Evolutionary conservation across 495 filamentous ascomycete species (phyloP).

Genomic region (Aspergillus leporis): DNA sequence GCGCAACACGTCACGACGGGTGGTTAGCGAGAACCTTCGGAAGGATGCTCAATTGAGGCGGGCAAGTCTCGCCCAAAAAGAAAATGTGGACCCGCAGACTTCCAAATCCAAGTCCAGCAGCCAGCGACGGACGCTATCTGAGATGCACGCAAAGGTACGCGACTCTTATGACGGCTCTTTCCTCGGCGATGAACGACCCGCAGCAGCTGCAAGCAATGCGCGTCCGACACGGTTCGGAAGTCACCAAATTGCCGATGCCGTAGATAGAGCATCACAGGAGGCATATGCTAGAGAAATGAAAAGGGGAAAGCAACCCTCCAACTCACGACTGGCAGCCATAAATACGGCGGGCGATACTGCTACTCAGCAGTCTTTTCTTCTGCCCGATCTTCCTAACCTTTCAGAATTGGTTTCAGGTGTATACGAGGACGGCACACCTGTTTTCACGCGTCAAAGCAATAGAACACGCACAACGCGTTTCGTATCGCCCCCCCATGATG

Average conservation of each 20-base stretch:
- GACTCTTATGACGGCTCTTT: conserved; percentile 58
- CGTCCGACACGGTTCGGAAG: conserved; percentile 59
- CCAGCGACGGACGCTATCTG: conserved; percentile 47
- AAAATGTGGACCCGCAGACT: conserved; percentile 41
- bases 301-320: conserved; percentile 26
- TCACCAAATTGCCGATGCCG: conserved; percentile 44
- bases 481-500: conserved; percentile 46
- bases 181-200: conserved; percentile 52
- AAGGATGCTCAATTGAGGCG: conserved; percentile 48
- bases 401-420: conserved; percentile 71
- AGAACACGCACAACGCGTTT: conserved; percentile 58
- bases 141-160: conserved; percentile 56
- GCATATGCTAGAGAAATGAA: conserved; percentile 40
- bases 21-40: conserved; percentile 42
- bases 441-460: conserved; percentile 51
- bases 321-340: conserved; percentile 19
- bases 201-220: conserved; percentile 44
- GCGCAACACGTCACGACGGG: conserved; percentile 28
- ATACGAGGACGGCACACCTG: conserved; percentile 65
- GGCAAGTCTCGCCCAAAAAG: conserved; percentile 47
- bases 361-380: conserved; percentile 61
- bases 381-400: conserved; percentile 69
- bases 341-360: conserved; percentile 38
- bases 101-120: conserved; percentile 35
- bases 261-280: conserved; percentile 46